These are phyloP conservation scores for Diversispora eburnea DNA, from an alignment of 192 early-diverging fungal species.

Conservation along the genomic window DNA sequence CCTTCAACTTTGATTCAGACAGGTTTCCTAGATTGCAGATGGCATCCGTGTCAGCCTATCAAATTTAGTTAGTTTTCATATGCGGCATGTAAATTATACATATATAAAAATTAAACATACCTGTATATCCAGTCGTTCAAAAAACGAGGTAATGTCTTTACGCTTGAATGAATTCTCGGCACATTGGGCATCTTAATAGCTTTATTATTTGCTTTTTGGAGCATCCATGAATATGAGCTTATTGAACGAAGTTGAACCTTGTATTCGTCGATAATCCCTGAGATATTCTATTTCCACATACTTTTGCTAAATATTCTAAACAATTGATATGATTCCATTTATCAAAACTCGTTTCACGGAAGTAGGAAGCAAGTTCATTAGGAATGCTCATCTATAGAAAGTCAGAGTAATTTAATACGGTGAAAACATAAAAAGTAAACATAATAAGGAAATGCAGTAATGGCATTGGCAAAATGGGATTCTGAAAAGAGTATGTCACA, in stretches of 20 bases:
- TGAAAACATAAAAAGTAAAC: neutral
- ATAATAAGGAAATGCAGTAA: slow-evolving; percentile 2
- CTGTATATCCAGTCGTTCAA: slow-evolving; percentile 21
- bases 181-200: slow-evolving; percentile 13
- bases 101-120: slow-evolving; percentile 22
- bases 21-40: neutral
- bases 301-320: slow-evolving; percentile 28
- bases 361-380: slow-evolving; percentile 19
- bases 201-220: slow-evolving; percentile 23
- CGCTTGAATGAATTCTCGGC: slow-evolving; percentile 25
- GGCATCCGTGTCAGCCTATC: neutral
- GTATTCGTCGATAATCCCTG: slow-evolving; percentile 21
- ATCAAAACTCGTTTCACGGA: slow-evolving; percentile 8
- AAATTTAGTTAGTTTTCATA: slow-evolving; percentile 17
- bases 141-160: slow-evolving; percentile 28
- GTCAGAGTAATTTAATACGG: neutral
- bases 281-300: slow-evolving; percentile 23
- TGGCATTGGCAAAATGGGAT: slow-evolving; percentile 28
- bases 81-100: slow-evolving; percentile 12
- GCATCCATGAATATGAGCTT: slow-evolving; percentile 2
- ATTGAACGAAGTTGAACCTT: slow-evolving; percentile 17
- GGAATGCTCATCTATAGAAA: slow-evolving; percentile 24
- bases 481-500: slow-evolving; percentile 22
- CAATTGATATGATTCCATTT: slow-evolving; percentile 12
- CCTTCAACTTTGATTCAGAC: neutral